Base-by-base conservation (phyloP, 2,329 filamentous ascomycete genomes). In the Penicillium sp. region DNA sequence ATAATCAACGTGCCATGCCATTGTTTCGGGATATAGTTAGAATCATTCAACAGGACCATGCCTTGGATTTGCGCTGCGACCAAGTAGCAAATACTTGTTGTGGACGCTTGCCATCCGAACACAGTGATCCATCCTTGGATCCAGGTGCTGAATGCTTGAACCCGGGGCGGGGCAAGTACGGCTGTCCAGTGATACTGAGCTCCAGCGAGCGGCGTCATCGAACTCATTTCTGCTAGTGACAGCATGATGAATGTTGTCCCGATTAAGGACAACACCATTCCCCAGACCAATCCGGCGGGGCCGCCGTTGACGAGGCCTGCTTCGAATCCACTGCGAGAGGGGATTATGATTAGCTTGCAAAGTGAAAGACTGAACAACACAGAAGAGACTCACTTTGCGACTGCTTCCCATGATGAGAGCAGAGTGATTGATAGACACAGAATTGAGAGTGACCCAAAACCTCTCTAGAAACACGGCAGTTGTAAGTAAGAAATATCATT, bases 111-210 rank as follows among this genome's bases (percentile, higher is more conserved):
- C 78, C 78, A 80, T 49, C 74, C 76, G 45, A 78, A 73, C 19
- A 77, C 68, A 24, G 73, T 76, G 15, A 77, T 67, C 76, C 72
- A 75, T 49, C 75, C 77, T 47, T 68, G 64, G 61, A 69, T 68
- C 68, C 70, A 69, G 15, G 76, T 77, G 24, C 73, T 75, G 49
- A 78, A 78, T 50, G 63, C 70, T 42, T 64, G 66, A 24, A 71
- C 69, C 1, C 60, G 60, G 0, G 63, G 61, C 1, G 76, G 76
- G 12, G 76, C 75, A 19, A 78, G 66, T 9, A 70, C 65, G 30
- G 72, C 71, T 5, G 78, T 80, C 78, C 78, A 81, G 62, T 80
- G 77, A 61, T 81, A 81, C 62, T 80, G 79, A 3, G 77, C 79
- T 12, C 78, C 79, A 0, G 78, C 78, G 38, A 79, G 73, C 3